These are phyloP conservation scores for Musa balbisiana DNA, from an alignment of 202 grass and related monocot species.

Conservation along the genomic window DNA sequence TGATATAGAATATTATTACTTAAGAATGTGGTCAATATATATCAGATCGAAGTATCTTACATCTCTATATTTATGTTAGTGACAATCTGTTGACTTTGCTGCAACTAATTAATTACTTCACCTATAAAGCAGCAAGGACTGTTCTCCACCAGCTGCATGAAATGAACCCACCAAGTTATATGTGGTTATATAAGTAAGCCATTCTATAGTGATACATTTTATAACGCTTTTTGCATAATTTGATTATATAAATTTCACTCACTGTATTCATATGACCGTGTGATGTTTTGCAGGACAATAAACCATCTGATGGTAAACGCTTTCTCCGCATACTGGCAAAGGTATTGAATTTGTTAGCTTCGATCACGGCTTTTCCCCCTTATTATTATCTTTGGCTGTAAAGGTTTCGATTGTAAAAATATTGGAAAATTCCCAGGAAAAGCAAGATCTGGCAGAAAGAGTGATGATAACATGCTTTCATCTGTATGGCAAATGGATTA, in stretches of 20 bases:
- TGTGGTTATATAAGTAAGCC: conserved; percentile 77
- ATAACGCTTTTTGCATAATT: not conserved
- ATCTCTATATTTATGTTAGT: not conserved
- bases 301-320: conserved; percentile 58
- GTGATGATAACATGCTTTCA: conserved; percentile 88
- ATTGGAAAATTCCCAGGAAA: conserved; percentile 42
- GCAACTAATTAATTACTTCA: conserved; percentile 89
- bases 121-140: conserved; percentile 81
- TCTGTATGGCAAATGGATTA: conserved; percentile 92
- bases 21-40: not conserved
- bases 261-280: not conserved
- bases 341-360: conserved; percentile 29
- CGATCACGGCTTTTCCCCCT: not conserved
- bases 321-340: conserved; percentile 71
- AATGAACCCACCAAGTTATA: conserved; percentile 91
- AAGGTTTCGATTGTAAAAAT: not conserved
- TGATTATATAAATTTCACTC: not conserved
- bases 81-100: conserved; percentile 19
- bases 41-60: not conserved
- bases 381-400: not conserved
- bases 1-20: not conserved
- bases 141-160: conserved; percentile 93
- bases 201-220: not conserved
- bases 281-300: conserved; percentile 64
- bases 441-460: conserved; percentile 78